Conservation (phyloP, 1,284 basidiomycete genomes). For the Microbotryum lychnidis-dioicae region DNA sequence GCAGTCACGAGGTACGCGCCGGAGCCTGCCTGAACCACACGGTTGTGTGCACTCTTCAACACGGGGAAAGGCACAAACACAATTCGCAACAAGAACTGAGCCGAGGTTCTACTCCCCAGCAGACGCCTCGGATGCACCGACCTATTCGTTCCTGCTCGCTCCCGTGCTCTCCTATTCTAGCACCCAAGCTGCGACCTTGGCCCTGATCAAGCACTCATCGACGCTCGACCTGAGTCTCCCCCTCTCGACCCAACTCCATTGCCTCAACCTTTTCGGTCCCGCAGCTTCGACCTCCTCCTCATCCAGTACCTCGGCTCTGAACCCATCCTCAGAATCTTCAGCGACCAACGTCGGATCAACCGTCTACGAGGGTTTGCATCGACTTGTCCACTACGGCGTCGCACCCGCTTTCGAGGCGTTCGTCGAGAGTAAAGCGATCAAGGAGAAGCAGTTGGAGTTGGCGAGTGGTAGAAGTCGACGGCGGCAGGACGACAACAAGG, state of each 20-base stretch:
- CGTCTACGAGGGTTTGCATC: slow-evolving; percentile 91
- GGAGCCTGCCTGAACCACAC: background rate
- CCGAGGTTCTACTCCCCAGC: background rate
- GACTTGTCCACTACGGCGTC: slow-evolving; percentile 90
- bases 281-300: slow-evolving; percentile 50
- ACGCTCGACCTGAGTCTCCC: slow-evolving; percentile 70
- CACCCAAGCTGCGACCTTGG: slow-evolving; percentile 74
- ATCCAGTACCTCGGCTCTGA: background rate
- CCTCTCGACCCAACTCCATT: slow-evolving; percentile 77
- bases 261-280: slow-evolving; percentile 85
- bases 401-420: slow-evolving; percentile 99
- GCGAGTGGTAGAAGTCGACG: slow-evolving; percentile 7
- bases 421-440: slow-evolving; percentile 49
- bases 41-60: background rate
- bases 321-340: slow-evolving; percentile 25
- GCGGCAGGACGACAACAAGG: slow-evolving; percentile 52
- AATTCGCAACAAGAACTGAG: no score
- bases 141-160: slow-evolving; percentile 56
- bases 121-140: background rate
- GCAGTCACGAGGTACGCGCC: slow-evolving; percentile 42
- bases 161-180: slow-evolving; percentile 70
- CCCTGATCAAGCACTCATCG: slow-evolving; percentile 84
- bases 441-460: slow-evolving; percentile 2
- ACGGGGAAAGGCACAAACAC: no score
- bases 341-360: slow-evolving; percentile 38